Conservation (phyloP, 1,284 basidiomycete genomes). For the Amylostereum chailletii region DNA sequence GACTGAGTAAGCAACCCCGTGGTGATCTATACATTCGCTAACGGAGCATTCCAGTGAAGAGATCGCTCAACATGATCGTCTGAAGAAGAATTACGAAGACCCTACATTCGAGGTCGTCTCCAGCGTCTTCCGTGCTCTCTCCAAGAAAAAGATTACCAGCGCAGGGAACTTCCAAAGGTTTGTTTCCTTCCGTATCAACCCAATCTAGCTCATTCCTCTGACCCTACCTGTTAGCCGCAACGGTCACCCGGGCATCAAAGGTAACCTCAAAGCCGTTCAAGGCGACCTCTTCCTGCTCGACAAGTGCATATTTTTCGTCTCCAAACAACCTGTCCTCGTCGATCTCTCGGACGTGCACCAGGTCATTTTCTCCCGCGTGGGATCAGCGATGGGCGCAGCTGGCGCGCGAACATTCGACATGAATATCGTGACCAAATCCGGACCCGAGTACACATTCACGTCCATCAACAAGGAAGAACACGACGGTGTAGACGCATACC, state of each 20-base stretch:
- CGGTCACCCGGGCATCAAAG: conserved; percentile 82
- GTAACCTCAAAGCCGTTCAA: conserved; percentile 95
- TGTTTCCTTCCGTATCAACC: conserved; percentile 3
- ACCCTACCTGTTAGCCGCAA: conserved; percentile 40
- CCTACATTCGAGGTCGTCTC: conserved; percentile 96
- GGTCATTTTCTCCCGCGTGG: conserved; percentile 91
- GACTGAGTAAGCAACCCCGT: conserved; percentile 58
- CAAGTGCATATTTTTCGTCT: conserved; percentile 97
- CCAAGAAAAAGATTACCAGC: conserved; percentile 86
- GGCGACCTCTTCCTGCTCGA: conserved; percentile 98
- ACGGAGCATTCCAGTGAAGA: conserved; percentile 45
- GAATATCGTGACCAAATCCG: conserved; percentile 77
- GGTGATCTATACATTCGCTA: background rate
- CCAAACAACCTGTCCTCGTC: conserved; percentile 90
- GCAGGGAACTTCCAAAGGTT: conserved; percentile 83
- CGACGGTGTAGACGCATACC: conserved; percentile 75
- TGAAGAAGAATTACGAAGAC: conserved; percentile 88
- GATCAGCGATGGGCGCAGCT: conserved; percentile 75
- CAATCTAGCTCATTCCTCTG: background rate
- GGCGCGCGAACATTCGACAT: conserved; percentile 94
- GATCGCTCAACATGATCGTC: conserved; percentile 67
- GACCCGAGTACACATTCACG: conserved; percentile 83
- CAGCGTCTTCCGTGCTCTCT: conserved; percentile 86
- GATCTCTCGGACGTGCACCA: conserved; percentile 89
- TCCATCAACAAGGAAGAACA: conserved; percentile 96